Conservation (phyloP, 768 basidiomycete species). For the Pleurotus salmoneostramineus region DNA sequence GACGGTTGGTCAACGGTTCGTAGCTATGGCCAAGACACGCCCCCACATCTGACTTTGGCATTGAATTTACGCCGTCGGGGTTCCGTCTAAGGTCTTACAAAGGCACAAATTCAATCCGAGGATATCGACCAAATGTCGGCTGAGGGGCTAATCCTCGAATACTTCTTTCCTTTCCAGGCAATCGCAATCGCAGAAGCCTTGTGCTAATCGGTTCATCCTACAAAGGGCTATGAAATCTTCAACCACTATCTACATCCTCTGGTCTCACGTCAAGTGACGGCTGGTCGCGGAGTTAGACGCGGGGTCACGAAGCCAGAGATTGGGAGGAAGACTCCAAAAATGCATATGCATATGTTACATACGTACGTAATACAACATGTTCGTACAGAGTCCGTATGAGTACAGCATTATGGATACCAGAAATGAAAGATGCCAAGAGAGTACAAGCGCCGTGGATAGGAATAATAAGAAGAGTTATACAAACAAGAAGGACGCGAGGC, state of each 20-base stretch:
- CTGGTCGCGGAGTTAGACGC: not conserved
- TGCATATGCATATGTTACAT: not conserved
- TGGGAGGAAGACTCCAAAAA: not conserved
- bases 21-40: too few relatives aligned
- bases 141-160: not conserved
- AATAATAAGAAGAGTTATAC: not conserved
- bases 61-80: not conserved
- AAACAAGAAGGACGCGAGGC: not conserved
- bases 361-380: not conserved
- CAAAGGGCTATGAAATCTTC: not conserved
- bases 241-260: not conserved
- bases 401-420: not conserved
- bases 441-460: not conserved
- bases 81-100: not conserved
- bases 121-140: not conserved
- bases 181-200: not conserved
- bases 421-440: not conserved
- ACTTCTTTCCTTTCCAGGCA: conserved; percentile 8
- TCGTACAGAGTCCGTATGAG: conserved; percentile 4
- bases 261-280: not conserved
- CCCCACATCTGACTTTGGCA: too few relatives aligned
- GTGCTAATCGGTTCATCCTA: not conserved
- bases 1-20: too few relatives aligned
- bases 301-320: not conserved
- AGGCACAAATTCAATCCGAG: not conserved